phyloP scores from a whole-genome alignment of 495 filamentous ascomycete species.

The Hypoxylon rickii region DNA sequence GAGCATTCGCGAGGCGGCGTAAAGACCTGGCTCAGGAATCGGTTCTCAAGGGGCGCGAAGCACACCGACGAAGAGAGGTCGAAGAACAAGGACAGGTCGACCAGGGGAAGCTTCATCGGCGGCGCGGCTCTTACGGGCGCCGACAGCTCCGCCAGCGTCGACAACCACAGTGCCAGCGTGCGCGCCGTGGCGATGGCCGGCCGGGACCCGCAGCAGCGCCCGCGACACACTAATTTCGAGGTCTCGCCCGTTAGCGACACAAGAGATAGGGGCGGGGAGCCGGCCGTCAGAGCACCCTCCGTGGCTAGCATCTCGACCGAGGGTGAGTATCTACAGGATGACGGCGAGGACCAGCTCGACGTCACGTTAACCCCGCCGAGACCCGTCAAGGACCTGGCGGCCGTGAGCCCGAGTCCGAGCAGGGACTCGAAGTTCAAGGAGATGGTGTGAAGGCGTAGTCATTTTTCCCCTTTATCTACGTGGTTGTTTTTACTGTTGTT shows the following conservation, averaged over 20 bases:
- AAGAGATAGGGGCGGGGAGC: neutral
- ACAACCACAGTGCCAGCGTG: slow-evolving; percentile 44
- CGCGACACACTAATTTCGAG: neutral
- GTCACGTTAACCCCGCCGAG: slow-evolving; percentile 20
- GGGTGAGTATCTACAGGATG: slow-evolving; percentile 10
- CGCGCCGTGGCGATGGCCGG: slow-evolving; percentile 59
- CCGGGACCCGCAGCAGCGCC: slow-evolving; percentile 15
- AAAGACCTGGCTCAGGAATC: slow-evolving; percentile 65
- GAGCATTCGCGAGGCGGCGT: slow-evolving; percentile 48
- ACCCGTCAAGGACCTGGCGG: slow-evolving; percentile 24
- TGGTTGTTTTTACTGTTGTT: neutral
- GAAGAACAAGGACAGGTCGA: slow-evolving; percentile 36
- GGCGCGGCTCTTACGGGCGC: slow-evolving; percentile 48
- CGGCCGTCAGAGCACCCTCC: neutral
- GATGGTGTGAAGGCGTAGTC: slow-evolving; percentile 36
- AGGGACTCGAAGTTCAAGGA: slow-evolving; percentile 49
- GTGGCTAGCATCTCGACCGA: slow-evolving; percentile 24
- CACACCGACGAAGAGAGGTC: slow-evolving; percentile 42
- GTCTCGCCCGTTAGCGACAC: neutral
- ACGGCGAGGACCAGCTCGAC: slow-evolving; percentile 32
- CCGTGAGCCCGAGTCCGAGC: slow-evolving; percentile 44
- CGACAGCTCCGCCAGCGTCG: slow-evolving; percentile 41
- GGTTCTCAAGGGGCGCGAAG: slow-evolving; percentile 47
- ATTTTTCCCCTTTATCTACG: neutral
- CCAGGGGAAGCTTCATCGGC: slow-evolving; percentile 52